Evolutionary conservation across 345 rosid genomes (phyloP), one percentile per base, ranked within the genome.

Genomic region (Bruguiera parviflora): DNA sequence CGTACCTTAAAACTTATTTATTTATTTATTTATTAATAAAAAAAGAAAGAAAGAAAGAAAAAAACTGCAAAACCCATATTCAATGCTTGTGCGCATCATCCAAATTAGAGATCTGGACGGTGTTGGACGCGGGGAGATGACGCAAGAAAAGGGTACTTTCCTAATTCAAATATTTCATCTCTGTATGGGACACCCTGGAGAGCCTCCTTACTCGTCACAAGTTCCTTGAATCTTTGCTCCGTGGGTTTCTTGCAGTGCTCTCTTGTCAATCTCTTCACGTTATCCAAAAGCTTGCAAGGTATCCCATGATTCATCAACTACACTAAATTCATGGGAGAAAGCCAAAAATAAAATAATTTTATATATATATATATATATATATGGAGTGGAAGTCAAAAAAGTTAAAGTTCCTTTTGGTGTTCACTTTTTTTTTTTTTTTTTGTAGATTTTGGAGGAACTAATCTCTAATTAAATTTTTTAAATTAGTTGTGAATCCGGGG

Each of bases 81-180:
- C 28, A 27, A 27, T 27, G 28, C 28, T 27, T 84, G 87, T 88
- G 87, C 8, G 86, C 85, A 13, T 88, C 86, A 21, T 78, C 59
- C 56, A 89, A 96, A 72, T 91, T 95, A 20, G 92, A 91, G 70
- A 91, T 60, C 65, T 88, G 73, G 49, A 83, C 64, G 60, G 88
- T 75, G 81, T 85, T 91, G 0, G 96, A 86, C 53, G 66, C 53
- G 6, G 98, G 97, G 21, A 84, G 95, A 75, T 94, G 98, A 39
- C 84, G 84, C 16, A 94, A 35, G 73, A 20, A 73, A 78, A 94
- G 91, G 24, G 98, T 88, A 73, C 90, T 86, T 63, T 91, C 98
- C 97, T 97, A 94, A 64, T 94, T 97, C 84, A 89, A 61, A 66
- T 91, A 90, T 32, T 76, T 80, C 72, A 91, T 84, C 86, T 89